A percentile compares a stretch with the other conserved stretches of the same genome.
Evolutionary conservation across 257 asterid genomes (phyloP).

Genomic region (Thymus mandschuricus): DNA sequence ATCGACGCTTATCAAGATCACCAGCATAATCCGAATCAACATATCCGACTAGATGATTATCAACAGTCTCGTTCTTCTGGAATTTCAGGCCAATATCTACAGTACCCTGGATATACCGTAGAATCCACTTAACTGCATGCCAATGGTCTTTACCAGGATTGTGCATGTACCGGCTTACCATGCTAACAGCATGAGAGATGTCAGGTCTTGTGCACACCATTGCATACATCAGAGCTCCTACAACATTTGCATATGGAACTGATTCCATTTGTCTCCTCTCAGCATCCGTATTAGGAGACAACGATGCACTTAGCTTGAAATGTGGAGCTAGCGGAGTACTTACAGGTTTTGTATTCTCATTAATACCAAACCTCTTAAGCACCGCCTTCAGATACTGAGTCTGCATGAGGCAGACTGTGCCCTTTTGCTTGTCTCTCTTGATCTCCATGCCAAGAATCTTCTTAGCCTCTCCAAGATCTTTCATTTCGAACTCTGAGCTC

Average conservation of each 20-base stretch:
- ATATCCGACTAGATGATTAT: background rate
- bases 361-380: background rate
- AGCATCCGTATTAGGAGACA: background rate
- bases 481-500: too few relatives aligned
- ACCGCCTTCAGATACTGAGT: background rate
- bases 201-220: too few relatives aligned
- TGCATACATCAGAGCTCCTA: background rate
- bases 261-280: background rate
- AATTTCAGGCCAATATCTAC: background rate
- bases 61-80: background rate
- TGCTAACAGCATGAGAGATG: too few relatives aligned
- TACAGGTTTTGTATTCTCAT: background rate
- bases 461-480: background rate
- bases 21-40: slow-evolving; percentile 8
- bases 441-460: background rate
- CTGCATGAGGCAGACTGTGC: background rate
- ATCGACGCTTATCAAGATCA: slow-evolving; percentile 1
- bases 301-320: background rate
- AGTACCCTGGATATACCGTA: background rate
- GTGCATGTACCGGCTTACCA: background rate
- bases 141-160: background rate
- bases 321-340: background rate
- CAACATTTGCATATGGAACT: background rate
- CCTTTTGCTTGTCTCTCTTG: background rate
- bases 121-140: background rate